A percentile compares a stretch with the other conserved stretches of the same genome.
Conservation (phyloP, 805 yeast genomes). For the Kurtzmaniella cleridarum region DNA sequence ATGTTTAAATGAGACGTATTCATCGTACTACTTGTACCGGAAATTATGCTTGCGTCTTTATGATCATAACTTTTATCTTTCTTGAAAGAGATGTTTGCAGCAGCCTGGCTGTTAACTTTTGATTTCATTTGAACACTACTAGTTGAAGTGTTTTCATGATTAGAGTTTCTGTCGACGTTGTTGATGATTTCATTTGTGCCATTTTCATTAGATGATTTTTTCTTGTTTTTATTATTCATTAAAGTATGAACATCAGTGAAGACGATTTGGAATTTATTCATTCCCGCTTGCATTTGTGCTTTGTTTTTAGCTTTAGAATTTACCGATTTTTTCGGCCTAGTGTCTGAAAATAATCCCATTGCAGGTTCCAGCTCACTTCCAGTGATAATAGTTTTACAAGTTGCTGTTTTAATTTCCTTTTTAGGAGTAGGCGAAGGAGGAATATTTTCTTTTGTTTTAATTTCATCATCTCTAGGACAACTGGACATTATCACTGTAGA, state of each 20-base stretch:
- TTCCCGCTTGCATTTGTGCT: slow-evolving; percentile 32
- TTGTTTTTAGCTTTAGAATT: slow-evolving; percentile 10
- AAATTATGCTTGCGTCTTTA: slow-evolving; percentile 1
- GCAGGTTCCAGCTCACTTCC: slow-evolving; percentile 20
- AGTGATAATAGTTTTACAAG: slow-evolving; percentile 2
- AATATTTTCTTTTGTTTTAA: background rate
- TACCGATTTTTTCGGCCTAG: slow-evolving; percentile 7
- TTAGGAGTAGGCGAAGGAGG: slow-evolving; percentile 39
- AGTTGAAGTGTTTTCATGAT: background rate
- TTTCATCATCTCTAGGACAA: slow-evolving; percentile 8
- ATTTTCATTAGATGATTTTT: slow-evolving; percentile 4
- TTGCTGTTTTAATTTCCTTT: slow-evolving; percentile 12
- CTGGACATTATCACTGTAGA: slow-evolving; percentile 38
- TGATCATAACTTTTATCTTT: background rate
- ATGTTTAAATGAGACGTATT: slow-evolving; percentile 29
- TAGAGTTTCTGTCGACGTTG: background rate
- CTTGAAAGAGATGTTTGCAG: background rate
- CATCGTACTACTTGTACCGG: slow-evolving; percentile 16
- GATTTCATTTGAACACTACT: background rate
- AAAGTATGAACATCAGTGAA: slow-evolving; percentile 34
- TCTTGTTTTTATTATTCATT: slow-evolving; percentile 16
- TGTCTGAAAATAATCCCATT: slow-evolving; percentile 36
- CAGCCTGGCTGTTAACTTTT: slow-evolving; percentile 1
- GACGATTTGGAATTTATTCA: slow-evolving; percentile 43
- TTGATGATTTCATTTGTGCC: background rate